phyloP scores from a whole-genome alignment of 1,139 yeast species.

The Yamadazyma sp. region DNA sequence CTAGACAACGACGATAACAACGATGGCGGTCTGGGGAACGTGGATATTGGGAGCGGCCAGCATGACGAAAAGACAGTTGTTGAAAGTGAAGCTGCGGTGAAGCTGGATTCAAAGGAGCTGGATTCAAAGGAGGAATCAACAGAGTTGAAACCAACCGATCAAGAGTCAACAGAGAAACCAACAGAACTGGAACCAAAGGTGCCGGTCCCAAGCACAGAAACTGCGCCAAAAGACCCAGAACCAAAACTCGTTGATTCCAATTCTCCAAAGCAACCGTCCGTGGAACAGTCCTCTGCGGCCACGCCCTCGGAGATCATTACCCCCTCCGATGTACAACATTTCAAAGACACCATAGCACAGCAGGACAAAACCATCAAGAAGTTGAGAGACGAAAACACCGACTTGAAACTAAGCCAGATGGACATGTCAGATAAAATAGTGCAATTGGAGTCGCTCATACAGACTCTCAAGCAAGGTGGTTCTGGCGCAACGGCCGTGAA shows the following conservation, averaged over 20 bases:
- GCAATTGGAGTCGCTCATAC: slow-evolving; percentile 25
- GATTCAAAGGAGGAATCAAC: slow-evolving; percentile 6
- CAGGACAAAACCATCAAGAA: slow-evolving; percentile 40
- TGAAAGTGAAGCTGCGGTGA: background rate
- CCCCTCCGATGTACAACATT: slow-evolving; percentile 25
- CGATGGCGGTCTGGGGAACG: slow-evolving; percentile 1
- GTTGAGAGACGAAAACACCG: slow-evolving; percentile 46
- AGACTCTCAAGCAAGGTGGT: slow-evolving; percentile 14
- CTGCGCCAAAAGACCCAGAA: background rate
- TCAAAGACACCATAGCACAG: slow-evolving; percentile 24
- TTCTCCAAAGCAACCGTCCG: background rate
- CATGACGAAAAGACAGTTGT: background rate
- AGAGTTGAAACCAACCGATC: slow-evolving; percentile 3
- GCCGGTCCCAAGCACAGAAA: background rate
- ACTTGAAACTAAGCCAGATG: slow-evolving; percentile 44
- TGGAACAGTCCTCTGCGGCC: slow-evolving; percentile 4
- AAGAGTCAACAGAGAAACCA: background rate
- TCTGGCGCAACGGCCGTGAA: no score
- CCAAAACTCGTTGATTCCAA: slow-evolving; percentile 5
- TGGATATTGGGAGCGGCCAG: background rate
- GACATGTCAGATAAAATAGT: slow-evolving; percentile 42
- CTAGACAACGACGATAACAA: slow-evolving; percentile 12
- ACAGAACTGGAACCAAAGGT: background rate
- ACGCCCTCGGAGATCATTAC: slow-evolving; percentile 7
- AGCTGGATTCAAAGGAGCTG: slow-evolving; percentile 1